Conservation (phyloP, 352 stramenopile species). For the Pythium guiyangense region DNA sequence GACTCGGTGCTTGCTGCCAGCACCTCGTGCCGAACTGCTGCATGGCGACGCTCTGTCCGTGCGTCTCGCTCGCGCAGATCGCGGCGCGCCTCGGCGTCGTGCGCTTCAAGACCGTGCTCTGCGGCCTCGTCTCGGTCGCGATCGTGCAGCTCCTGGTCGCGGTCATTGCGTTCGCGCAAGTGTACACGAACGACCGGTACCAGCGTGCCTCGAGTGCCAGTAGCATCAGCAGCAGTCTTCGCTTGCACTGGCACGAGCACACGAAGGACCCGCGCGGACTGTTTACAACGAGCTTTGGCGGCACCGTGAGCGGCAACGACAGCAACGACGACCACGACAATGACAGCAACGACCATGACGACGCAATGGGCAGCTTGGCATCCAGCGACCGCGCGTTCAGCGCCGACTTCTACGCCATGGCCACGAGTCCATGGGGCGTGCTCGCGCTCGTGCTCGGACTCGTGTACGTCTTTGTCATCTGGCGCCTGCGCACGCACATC, state of each 20-base stretch:
- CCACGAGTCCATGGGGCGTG: slow-evolving; percentile 5
- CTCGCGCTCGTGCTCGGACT: too few species aligned
- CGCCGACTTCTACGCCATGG: background rate
- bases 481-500: too few species aligned
- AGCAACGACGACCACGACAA: background rate
- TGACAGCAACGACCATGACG: too few species aligned
- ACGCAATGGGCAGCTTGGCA: too few species aligned
- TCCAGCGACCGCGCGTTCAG: background rate
- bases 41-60: slow-evolving; percentile 23
- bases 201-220: background rate
- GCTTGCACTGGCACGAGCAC: background rate
- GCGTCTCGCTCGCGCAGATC: too few species aligned
- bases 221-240: background rate
- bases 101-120: too few species aligned
- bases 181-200: background rate
- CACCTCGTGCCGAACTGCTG: slow-evolving; percentile 30
- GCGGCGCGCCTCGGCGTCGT: too few species aligned
- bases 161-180: too few species aligned
- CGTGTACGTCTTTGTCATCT: too few species aligned
- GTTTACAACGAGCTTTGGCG: background rate
- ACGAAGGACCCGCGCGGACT: background rate
- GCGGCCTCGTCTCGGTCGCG: too few species aligned
- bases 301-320: background rate
- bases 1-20: slow-evolving; percentile 22
- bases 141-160: too few species aligned